Evolutionary conservation across 2,329 filamentous ascomycete species (phyloP).

Genomic region (Fusarium sp.): DNA sequence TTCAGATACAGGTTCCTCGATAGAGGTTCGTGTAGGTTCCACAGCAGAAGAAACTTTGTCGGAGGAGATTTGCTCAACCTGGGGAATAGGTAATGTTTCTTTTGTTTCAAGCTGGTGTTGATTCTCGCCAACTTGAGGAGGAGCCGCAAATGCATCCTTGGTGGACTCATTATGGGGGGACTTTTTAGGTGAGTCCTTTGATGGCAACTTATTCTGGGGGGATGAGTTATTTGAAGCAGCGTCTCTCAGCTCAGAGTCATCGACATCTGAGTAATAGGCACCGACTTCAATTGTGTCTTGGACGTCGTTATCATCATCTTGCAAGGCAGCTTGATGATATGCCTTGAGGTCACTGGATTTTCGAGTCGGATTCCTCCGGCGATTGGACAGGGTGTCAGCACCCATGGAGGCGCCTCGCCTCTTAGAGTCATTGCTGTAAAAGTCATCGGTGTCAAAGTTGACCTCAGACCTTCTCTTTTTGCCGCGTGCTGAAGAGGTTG

Average conservation of each 20-base stretch:
- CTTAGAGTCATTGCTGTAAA: constrained; percentile 42
- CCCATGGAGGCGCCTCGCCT: constrained; percentile 50
- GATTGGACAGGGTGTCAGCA: constrained; percentile 47
- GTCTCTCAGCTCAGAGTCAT: constrained; percentile 42
- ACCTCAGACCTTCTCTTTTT: constrained; percentile 50
- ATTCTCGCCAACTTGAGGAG: constrained; percentile 7
- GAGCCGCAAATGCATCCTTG: constrained; percentile 24
- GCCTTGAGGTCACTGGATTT: constrained; percentile 48
- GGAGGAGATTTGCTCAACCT: constrained; percentile 6
- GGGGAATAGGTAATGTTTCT: constrained; percentile 1
- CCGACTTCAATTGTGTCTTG: constrained; percentile 67
- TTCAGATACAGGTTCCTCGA: constrained; percentile 20
- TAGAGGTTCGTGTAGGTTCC: constrained; percentile 25
- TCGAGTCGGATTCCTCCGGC: constrained; percentile 52
- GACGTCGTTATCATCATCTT: constrained; percentile 57
- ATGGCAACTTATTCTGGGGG: constrained; percentile 35
- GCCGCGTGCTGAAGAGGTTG: constrained; percentile 45
- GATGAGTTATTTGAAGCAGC: constrained; percentile 43
- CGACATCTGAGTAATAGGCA: constrained; percentile 48
- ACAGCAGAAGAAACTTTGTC: constrained; percentile 9
- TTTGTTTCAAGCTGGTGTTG: neutral
- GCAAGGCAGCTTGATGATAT: constrained; percentile 42
- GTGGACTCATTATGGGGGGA: constrained; percentile 16
- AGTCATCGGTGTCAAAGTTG: constrained; percentile 47
- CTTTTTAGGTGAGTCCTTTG: constrained; percentile 23